Percentiles rank a stretch among this genome's conserved stretches.
Conservation (phyloP, 169 alveolate species). For the Plasmodium malariae region DNA sequence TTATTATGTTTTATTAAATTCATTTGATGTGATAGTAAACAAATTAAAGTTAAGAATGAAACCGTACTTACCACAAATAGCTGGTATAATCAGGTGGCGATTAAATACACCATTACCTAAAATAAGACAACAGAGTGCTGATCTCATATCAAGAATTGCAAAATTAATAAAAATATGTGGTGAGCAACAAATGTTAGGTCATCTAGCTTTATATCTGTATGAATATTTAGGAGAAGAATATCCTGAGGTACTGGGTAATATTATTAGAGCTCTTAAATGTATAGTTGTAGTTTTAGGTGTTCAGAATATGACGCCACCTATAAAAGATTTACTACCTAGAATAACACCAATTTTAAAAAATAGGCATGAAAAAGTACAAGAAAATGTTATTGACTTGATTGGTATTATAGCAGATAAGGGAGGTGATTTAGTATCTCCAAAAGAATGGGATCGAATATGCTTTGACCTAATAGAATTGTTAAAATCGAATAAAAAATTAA, state of each 20-base stretch:
- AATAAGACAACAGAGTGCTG: conserved; percentile 99
- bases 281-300: conserved; percentile 99
- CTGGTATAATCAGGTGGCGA: conserved; percentile 98
- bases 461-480: conserved; percentile 98
- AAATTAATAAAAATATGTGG: conserved; percentile 97
- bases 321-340: conserved; percentile 99
- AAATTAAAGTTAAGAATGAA: conserved; percentile 97
- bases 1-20: conserved; percentile 94
- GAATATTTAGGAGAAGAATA: conserved; percentile 99
- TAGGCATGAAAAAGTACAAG: conserved; percentile 99
- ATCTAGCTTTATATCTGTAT: conserved; percentile 96
- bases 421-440: conserved; percentile 99
- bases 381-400: conserved; percentile 96
- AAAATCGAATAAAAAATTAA: conserved; percentile 96
- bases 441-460: conserved; percentile 99
- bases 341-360: conserved; percentile 99
- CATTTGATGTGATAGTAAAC: conserved; percentile 97
- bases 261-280: conserved; percentile 98
- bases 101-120: conserved; percentile 96
- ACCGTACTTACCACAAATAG: conserved; percentile 97
- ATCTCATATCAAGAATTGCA: conserved; percentile 97
- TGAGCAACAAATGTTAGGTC: conserved; percentile 97
- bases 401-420: conserved; percentile 99
- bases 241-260: conserved; percentile 99
- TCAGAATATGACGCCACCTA: conserved; percentile 99